Percentiles rank a stretch among this genome's conserved stretches.
These are phyloP conservation scores for Zea luxurians DNA, from an alignment of 176 grass and related monocot species.

Conservation along the genomic window DNA sequence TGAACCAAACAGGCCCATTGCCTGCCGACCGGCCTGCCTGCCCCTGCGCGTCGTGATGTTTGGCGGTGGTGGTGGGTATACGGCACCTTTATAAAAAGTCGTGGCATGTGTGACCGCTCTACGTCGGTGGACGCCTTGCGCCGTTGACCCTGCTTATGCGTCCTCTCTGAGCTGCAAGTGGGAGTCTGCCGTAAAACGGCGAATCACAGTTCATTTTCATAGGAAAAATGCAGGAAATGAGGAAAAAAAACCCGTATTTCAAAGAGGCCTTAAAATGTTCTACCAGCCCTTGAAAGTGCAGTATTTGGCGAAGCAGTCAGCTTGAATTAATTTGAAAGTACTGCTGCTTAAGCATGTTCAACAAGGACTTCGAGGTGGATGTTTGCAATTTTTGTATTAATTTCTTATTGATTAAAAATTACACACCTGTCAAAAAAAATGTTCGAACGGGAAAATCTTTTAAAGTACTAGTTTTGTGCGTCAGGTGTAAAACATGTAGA, in stretches of 20 bases:
- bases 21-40: conserved; percentile 5
- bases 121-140: neutral
- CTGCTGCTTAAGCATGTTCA: neutral
- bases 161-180: neutral
- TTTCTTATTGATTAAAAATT: neutral
- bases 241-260: no score
- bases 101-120: neutral
- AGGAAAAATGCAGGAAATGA: no score
- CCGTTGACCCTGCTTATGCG: conserved; percentile 1
- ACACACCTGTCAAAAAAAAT: neutral
- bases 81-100: conserved; percentile 24
- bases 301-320: neutral
- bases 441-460: no score
- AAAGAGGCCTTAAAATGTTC: neutral
- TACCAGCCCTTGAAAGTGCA: neutral
- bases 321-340: neutral
- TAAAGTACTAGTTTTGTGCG: no score
- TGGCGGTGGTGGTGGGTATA: conserved; percentile 27
- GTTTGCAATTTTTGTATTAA: neutral
- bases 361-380: neutral
- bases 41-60: neutral
- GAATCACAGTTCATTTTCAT: neutral
- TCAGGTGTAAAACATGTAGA: no score
- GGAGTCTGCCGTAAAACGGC: neutral
- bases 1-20: no score